phyloP scores from a whole-genome alignment of 345 rosid genomes.

The Salix udensis region DNA sequence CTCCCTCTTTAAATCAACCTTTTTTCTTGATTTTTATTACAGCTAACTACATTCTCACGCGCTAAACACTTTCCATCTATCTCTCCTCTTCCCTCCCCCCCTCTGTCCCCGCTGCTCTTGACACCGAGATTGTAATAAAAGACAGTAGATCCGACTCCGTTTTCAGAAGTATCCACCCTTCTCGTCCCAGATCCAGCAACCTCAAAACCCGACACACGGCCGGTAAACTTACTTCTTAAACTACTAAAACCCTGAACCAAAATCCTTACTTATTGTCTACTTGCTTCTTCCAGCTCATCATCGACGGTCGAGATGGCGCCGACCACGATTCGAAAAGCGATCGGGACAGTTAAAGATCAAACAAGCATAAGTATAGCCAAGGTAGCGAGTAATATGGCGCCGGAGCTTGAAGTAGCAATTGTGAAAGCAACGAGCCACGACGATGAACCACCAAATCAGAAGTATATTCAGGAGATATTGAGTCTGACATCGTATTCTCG shows the following conservation, averaged over 20 bases:
- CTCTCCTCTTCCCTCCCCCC: not conserved
- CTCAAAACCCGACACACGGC: not conserved
- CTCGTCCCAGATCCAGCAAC: constrained; percentile 28
- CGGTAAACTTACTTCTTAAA: constrained; percentile 7
- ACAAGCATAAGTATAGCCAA: constrained; percentile 91
- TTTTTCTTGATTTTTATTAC: not conserved
- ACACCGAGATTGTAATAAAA: not conserved
- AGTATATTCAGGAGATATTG: constrained; percentile 64
- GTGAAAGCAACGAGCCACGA: constrained; percentile 95
- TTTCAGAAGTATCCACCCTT: not conserved
- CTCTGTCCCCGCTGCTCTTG: constrained; percentile 1
- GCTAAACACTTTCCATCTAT: not conserved
- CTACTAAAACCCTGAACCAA: not conserved
- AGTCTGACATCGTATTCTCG: constrained; percentile 55
- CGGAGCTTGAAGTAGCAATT: constrained; percentile 87
- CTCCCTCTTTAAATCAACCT: constrained; percentile 6
- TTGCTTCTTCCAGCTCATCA: not conserved
- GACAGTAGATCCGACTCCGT: constrained; percentile 20
- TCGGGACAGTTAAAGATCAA: constrained; percentile 94
- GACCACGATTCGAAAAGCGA: constrained; percentile 86
- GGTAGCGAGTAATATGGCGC: constrained; percentile 86
- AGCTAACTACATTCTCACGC: not conserved
- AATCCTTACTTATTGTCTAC: not conserved
- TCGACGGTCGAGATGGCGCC: constrained; percentile 51
- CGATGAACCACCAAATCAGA: constrained; percentile 83